Evolutionary conservation across 257 asterid genomes (phyloP).

Genomic region (Lantana camara): DNA sequence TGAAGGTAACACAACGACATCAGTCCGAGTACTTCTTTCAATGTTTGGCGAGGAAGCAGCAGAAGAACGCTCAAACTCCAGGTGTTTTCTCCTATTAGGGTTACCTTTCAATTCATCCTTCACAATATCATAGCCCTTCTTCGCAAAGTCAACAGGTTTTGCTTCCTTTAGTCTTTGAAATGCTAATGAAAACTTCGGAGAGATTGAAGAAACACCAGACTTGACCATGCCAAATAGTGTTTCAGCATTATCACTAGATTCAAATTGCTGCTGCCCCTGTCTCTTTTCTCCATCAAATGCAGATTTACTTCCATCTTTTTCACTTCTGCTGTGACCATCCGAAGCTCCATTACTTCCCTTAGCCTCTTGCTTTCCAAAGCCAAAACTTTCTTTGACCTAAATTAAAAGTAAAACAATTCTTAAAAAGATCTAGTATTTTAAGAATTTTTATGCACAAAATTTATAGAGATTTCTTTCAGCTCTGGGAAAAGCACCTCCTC

Average conservation of each 20-base stretch:
- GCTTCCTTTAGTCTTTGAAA: conserved; percentile 76
- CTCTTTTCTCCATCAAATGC: conserved; percentile 55
- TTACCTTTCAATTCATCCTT: conserved; percentile 86
- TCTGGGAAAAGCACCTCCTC: conserved; percentile 56
- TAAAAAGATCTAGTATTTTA: not conserved
- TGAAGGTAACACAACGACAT: conserved; percentile 70
- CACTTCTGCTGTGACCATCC: conserved; percentile 30
- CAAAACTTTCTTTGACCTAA: conserved; percentile 80
- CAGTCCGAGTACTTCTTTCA: conserved; percentile 79
- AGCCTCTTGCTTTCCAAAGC: conserved; percentile 68
- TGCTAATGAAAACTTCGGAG: conserved; percentile 65
- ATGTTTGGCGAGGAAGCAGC: conserved; percentile 50
- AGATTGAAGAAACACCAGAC: conserved; percentile 55
- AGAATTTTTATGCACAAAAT: too few species aligned
- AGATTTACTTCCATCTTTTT: conserved; percentile 40
- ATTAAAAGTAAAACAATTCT: conserved; percentile 22
- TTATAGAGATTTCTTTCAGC: not conserved
- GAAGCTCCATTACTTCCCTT: conserved; percentile 43
- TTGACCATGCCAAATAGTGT: conserved; percentile 70
- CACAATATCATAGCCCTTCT: conserved; percentile 76
- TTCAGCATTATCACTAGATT: conserved; percentile 48
- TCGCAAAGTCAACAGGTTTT: conserved; percentile 75
- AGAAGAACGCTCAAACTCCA: conserved; percentile 58
- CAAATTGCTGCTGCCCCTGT: conserved; percentile 57
- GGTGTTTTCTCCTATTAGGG: conserved; percentile 76